These are phyloP conservation scores for Gynandropsis gynandra DNA, from an alignment of 345 rosid species.

Conservation along the genomic window DNA sequence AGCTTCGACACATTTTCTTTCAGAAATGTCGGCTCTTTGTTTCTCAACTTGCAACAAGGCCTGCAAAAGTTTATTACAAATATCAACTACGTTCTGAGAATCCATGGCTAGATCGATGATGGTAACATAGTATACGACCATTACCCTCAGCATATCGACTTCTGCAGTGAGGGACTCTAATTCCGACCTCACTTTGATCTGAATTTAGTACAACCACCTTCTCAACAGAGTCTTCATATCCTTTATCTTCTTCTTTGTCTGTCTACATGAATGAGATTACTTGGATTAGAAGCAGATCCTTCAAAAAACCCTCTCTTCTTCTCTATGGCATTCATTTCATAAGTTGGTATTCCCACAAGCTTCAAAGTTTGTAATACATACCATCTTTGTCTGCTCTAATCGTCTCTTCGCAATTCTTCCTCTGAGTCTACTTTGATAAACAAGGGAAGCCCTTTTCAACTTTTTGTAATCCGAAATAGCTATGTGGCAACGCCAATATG, in stretches of 20 bases:
- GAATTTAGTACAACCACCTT: constrained; percentile 10
- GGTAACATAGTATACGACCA: constrained; percentile 15
- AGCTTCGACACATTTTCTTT: constrained; percentile 54
- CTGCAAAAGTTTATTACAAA: constrained; percentile 24
- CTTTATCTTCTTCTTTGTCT: constrained; percentile 23
- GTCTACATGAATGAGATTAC: constrained; percentile 18
- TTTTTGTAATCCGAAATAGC: constrained; percentile 41
- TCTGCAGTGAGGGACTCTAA: constrained; percentile 46
- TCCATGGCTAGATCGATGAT: too few relatives aligned
- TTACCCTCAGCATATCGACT: constrained; percentile 62
- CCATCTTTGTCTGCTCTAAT: constrained; percentile 29
- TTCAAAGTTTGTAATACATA: constrained; percentile 20
- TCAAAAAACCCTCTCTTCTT: constrained; percentile 2
- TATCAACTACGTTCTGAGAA: constrained; percentile 1
- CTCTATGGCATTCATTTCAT: neutral
- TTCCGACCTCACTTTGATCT: constrained; percentile 23
- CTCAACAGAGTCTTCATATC: constrained; percentile 13
- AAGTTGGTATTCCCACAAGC: constrained; percentile 11
- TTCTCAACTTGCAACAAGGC: constrained; percentile 50
- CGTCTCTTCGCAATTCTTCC: constrained; percentile 32
- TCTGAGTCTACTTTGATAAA: constrained; percentile 37
- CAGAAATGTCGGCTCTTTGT: constrained; percentile 70
- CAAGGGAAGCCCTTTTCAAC: constrained; percentile 35
- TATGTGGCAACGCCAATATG: constrained; percentile 50
- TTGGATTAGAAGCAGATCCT: constrained; percentile 3